Base-by-base conservation (phyloP, 1,284 basidiomycete genomes). In the Heliocybe sulcata region DNA sequence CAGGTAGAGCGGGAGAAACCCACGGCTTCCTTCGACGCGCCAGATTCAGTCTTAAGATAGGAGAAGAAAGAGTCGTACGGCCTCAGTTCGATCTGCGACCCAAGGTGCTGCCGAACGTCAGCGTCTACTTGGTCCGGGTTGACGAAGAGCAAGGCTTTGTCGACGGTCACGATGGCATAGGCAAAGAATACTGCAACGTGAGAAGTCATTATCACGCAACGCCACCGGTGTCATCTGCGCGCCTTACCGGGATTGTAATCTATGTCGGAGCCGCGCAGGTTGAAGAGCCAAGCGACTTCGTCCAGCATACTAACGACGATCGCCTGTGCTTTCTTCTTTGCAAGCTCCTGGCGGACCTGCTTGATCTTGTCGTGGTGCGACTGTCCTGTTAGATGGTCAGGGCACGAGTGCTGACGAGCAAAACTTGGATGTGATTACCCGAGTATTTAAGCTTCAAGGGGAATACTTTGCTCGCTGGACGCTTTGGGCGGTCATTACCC, bases 231-330 rank as follows among this genome's bases (percentile, higher is more conserved):
- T n/a, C n/a, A n/a, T n/a, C n/a, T n/a, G n/a, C n/a, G n/a, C n/a
- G n/a, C n/a, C n/a, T n/a, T n/a, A 81, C 82, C 77, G 59, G 94
- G 94, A 66, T 97, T 98, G 73, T 82, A 98, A 35, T 88, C 87
- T 58, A 98, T 96, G 67, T 98, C 95, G 1, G 85, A 83, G 1
- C 95, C 94, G 57, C 96, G 85, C 45, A 99, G 75, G 70, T 98
- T 98, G 73, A 98, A 93, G 27, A 97, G 68, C 96, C 96, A 94
- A 0, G 92, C 92, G 48, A 93, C 82, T 65, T 96, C 94, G 67
- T 96, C 94, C 8, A 98, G 80, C 75, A 87, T 83, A 22, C 78
- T 87, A 9, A 96, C 79, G 2, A 94, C 84, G 38, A 90, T 71
- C 1, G 87, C 87, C 31, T 80, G 77, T 1, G 79, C 77, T 14